Evolutionary conservation across 768 basidiomycete genomes (phyloP).

Genomic region (Mycena albidolilacea): DNA sequence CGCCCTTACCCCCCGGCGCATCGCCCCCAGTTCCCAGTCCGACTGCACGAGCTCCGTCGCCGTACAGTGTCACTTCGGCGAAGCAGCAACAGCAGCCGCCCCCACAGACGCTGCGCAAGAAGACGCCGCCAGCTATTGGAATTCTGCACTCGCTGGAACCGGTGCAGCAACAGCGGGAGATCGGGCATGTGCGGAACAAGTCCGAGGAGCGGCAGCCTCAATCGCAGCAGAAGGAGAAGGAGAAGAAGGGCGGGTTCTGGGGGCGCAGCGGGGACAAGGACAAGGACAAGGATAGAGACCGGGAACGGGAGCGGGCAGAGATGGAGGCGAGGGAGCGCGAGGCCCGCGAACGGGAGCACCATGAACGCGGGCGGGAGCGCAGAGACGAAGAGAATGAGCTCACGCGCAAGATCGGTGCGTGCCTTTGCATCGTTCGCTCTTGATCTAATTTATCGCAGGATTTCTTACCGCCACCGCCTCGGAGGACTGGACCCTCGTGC

Average conservation of each 20-base stretch:
- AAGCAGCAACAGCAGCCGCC: conserved; percentile 32
- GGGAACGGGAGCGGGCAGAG: conserved; percentile 52
- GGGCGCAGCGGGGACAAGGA: conserved; percentile 50
- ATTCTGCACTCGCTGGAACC: conserved; percentile 79
- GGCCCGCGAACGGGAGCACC: conserved; percentile 27
- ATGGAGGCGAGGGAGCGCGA: conserved; percentile 38
- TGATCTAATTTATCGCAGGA: conserved; percentile 56
- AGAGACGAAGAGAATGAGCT: conserved; percentile 70
- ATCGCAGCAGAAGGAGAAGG: conserved; percentile 51
- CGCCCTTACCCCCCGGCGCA: conserved; percentile 58
- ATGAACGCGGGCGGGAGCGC: conserved; percentile 44
- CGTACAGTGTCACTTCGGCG: conserved; percentile 55
- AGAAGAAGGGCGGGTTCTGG: conserved; percentile 72
- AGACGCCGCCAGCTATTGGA: conserved; percentile 54
- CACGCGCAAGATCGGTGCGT: conserved; percentile 79
- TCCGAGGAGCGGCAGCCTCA: conserved; percentile 50
- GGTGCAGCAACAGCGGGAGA: not conserved
- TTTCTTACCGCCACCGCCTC: conserved; percentile 84
- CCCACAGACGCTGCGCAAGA: conserved; percentile 46
- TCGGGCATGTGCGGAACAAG: conserved; percentile 46
- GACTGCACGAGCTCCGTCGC: conserved; percentile 61
- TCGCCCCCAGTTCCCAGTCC: conserved; percentile 58
- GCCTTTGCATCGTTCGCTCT: not conserved
- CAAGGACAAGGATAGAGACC: conserved; percentile 49
- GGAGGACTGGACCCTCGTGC: conserved; percentile 86